Evolutionary conservation across 2,329 filamentous ascomycete species (phyloP), one percentile per base, ranked within the genome.

Genomic region (Bimuria novae-zelandiae): DNA sequence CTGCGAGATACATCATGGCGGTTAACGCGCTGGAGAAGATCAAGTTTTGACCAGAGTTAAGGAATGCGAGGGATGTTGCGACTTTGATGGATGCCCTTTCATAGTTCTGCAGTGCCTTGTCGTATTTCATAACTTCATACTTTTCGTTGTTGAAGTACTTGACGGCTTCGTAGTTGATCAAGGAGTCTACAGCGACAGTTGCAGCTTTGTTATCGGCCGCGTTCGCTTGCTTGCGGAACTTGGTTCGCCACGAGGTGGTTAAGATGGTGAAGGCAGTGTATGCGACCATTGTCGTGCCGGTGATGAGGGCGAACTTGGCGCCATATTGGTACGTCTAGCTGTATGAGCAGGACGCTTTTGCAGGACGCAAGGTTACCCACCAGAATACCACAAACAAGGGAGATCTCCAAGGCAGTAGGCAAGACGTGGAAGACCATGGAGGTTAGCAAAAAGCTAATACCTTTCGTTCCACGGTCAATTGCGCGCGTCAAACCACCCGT

Each of bases 81-180:
- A 99, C 90, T 72, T 97, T 97, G 79, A 99, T 97, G 14, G 92
- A 96, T 52, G 92, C 92, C 72, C 89, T 89, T 73, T 99, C 90
- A 72, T 99, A 99, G 54, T 88, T 83, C 60, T 87, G 83, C 21
- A 99, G 79, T 0, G 94, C 92, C 64, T 87, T 85, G 74, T 97
- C 92, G 72, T 99, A 99, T 36, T 94, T 85, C 27, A 84, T 83
- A 37, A 96, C 90, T 77, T 99, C 94, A 61, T 92, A 97, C 61
- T 89, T 90, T 70, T 99, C 95, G 68, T 99, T 99, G 79, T 99
- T 99, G 79, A 97, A 99, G 78, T 97, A 96, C 69, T 99, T 99
- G 70, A 99, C 94, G 12, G 95, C 93, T 75, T 99, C 94, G 69
- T 97, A 99, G 77, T 99, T 99, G 80, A 99, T 96, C 45, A 99